Evolutionary conservation across 306 rosid species (phyloP).

Genomic region (Dalbergia oliveri): DNA sequence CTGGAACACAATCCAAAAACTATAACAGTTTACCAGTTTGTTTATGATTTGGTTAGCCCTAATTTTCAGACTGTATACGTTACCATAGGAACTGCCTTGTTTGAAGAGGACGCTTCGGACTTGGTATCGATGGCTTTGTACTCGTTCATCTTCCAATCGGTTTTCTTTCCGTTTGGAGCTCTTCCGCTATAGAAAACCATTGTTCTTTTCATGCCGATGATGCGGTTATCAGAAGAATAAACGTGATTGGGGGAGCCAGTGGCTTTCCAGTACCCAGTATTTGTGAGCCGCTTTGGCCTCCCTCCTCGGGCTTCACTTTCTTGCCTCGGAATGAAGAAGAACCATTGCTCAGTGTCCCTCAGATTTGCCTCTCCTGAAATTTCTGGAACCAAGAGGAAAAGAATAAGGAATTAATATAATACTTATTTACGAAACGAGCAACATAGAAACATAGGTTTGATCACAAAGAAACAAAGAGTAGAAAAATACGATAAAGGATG

Average conservation of each 20-base stretch:
- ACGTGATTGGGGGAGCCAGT: conserved; percentile 86
- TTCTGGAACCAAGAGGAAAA: conserved; percentile 44
- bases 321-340: conserved; percentile 84
- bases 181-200: conserved; percentile 91
- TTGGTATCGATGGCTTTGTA: conserved; percentile 63
- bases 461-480: not conserved
- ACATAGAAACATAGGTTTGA: not conserved
- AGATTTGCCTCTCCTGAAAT: conserved; percentile 69
- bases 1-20: not conserved
- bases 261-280: conserved; percentile 86
- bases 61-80: not conserved
- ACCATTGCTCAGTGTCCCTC: conserved; percentile 83
- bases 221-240: conserved; percentile 63
- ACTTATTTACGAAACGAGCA: not conserved
- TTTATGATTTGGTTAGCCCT: conserved; percentile 6
- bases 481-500: not conserved
- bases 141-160: conserved; percentile 98
- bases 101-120: conserved; percentile 38
- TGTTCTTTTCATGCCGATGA: conserved; percentile 78
- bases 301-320: conserved; percentile 93
- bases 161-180: conserved; percentile 77
- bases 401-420: not conserved
- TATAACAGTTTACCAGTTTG: not conserved
- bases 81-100: conserved; percentile 37
- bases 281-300: conserved; percentile 79